These are phyloP conservation scores for Calonectria hawksworthii DNA, from an alignment of 2,329 filamentous ascomycete genomes.

Conservation along the genomic window DNA sequence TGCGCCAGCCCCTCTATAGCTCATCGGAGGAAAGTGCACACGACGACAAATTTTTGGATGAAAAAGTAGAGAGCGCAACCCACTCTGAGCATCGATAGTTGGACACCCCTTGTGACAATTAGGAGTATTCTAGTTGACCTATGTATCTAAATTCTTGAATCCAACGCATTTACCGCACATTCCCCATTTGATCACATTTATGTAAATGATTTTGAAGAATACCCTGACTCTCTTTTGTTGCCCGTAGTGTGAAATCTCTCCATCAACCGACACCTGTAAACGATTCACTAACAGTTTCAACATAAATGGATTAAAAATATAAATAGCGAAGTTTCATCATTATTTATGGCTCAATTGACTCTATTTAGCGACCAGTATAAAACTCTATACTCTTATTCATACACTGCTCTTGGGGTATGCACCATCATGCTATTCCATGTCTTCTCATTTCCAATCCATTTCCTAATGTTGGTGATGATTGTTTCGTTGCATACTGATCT, in stretches of 20 bases:
- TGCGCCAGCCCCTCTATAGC: neutral
- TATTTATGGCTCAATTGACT: neutral
- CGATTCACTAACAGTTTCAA: too few relatives aligned
- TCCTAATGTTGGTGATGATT: neutral
- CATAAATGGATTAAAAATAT: neutral
- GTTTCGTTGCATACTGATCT: conserved; percentile 4
- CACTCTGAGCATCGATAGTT: neutral
- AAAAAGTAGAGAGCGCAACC: neutral
- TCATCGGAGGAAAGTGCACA: neutral
- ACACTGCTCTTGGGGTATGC: neutral
- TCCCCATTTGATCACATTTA: neutral
- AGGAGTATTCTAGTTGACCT: neutral
- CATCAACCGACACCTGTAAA: neutral
- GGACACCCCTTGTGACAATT: neutral
- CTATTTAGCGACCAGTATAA: neutral
- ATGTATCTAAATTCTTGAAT: neutral
- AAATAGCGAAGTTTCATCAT: neutral
- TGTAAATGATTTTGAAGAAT: neutral
- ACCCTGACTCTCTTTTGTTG: too few relatives aligned
- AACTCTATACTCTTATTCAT: neutral
- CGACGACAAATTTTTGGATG: neutral
- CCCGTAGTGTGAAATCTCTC: too few relatives aligned
- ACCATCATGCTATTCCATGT: conserved; percentile 12
- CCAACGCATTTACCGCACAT: neutral
- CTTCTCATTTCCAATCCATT: conserved; percentile 7